Base-by-base conservation (phyloP, 2,329 filamentous ascomycete genomes). In the Coleophoma crateriformis region DNA sequence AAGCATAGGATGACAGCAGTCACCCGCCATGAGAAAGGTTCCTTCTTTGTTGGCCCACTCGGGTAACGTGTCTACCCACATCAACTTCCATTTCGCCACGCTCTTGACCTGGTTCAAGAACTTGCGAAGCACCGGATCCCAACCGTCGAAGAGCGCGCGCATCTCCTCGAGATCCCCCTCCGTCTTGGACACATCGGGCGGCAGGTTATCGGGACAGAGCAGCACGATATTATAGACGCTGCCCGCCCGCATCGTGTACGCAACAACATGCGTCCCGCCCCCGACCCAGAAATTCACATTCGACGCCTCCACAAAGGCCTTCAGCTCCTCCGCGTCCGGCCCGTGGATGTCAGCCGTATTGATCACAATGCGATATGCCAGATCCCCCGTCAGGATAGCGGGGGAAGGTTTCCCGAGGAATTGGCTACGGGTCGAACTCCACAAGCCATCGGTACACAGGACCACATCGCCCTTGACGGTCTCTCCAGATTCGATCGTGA, bases 1-100 rank as follows among this genome's bases (percentile, higher is more conserved):
- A 2, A 85, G 67, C 80, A 84, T 84, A 0, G 81, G 77, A 59
- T 85, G 82, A 52, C 81, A 85, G 1, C 78, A 71, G 55, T 85
- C 82, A 5, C 82, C 82, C 1, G 70, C 41, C 58, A 62, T 64
- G 22, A 55, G 48, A 22, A 58, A 54, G 3, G 50, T 63, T 2
- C 61, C 61, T 8, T 54, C 17, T 20, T 51, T 22, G 38, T 59
- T 60, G 1, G 52, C 52, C 62, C 60, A 64, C 12, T 54, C 50
- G 2, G 50, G 38, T 2, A 58, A 45, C 54, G 60, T 64, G 67
- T 70, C 62, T 70, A 67, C 47, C 71, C 64, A 48, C 78, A 87
- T 82, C 33, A 88, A 63, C 60, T 81, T 84, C 85, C 85, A 88
- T 63, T 87, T 88, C 37, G 82, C 76, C 0, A 87, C 81, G 1